phyloP scores from a whole-genome alignment of 495 filamentous ascomycete genomes.

The Penicillium crystallinum region DNA sequence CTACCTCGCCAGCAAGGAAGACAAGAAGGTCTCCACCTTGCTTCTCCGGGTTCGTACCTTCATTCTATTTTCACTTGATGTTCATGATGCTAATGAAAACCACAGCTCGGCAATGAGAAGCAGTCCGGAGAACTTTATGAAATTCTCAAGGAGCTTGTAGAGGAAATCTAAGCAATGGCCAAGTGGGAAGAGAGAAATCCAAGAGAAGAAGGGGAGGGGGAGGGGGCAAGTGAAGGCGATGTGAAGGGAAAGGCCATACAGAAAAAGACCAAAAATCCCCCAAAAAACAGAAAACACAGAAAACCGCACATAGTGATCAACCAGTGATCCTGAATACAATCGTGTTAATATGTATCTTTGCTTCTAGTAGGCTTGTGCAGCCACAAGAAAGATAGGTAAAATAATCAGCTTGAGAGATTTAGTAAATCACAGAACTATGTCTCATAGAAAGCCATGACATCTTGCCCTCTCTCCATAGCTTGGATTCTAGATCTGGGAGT shows the following conservation, averaged over 20 bases:
- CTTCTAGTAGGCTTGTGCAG: neutral
- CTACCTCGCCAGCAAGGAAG: constrained; percentile 57
- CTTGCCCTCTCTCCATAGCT: too few species aligned
- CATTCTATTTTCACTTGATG: neutral
- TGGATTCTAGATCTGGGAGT: too few species aligned
- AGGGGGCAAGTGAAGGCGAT: neutral
- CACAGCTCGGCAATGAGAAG: neutral
- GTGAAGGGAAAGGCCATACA: neutral
- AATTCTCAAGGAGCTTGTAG: neutral
- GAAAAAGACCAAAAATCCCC: neutral
- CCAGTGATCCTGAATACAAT: neutral
- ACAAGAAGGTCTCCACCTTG: constrained; percentile 53
- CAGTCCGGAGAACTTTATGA: neutral
- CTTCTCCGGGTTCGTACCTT: constrained; percentile 60
- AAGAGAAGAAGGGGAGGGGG: neutral
- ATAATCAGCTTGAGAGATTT: too few species aligned
- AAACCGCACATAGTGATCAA: neutral
- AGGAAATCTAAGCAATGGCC: neutral
- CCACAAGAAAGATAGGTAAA: too few species aligned
- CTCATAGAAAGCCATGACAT: too few species aligned
- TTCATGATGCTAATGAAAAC: neutral
- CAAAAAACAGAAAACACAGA: too few species aligned
- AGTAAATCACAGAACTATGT: too few species aligned
- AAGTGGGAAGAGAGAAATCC: too few species aligned
- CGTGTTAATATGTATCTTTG: neutral